Evolutionary conservation across 2,329 filamentous ascomycete genomes (phyloP), one percentile per base, ranked within the genome.

Genomic region (Colletotrichum orchidophilum): DNA sequence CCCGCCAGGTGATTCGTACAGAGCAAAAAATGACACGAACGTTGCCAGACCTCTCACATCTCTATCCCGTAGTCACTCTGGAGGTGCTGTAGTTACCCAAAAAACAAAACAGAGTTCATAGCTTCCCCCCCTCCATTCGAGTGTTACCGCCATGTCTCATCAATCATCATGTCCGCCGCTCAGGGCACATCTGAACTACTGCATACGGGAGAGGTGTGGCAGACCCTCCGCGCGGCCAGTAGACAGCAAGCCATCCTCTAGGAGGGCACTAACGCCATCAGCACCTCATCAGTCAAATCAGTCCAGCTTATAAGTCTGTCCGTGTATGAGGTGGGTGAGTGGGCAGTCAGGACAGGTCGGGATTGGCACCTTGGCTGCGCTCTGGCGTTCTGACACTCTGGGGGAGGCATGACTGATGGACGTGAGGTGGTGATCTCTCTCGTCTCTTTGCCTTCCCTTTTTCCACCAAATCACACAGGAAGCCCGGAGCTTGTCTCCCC

Each of bases 101-200:
- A 55, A 60, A 60, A 52, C 42, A 58, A 62, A 70, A 68, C 68
- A 68, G 53, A 71, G 69, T 68, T 68, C 64, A 68, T 53, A 68
- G 64, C 69, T 63, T n/a, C n/a, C 18, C 58, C 52, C 58, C 68
- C 63, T 50, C 52, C 54, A n/a, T 35, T 52, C 52, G 42, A 68
- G 53, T 63, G 64, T 53, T 71, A 63, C 53, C 69, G 58, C 69
- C 64, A 69, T 68, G 69, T 71, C 69, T 63, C 69, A 58, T 68
- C 58, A 59, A 68, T 63, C 69, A 53, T 68, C 53, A 63, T 71
- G 58, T 60, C 11, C 54, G 55, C 50, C 57, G 64, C 69, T 71
- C 69, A 69, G 69, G 64, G 58, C 58, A 53, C 68, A 71, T 68
- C 64, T 55, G 64, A 54, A 71, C 64, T 60, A 68, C 54, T 68